Conservation (phyloP, 2,329 filamentous ascomycete genomes). For the Penicillium sp. region DNA sequence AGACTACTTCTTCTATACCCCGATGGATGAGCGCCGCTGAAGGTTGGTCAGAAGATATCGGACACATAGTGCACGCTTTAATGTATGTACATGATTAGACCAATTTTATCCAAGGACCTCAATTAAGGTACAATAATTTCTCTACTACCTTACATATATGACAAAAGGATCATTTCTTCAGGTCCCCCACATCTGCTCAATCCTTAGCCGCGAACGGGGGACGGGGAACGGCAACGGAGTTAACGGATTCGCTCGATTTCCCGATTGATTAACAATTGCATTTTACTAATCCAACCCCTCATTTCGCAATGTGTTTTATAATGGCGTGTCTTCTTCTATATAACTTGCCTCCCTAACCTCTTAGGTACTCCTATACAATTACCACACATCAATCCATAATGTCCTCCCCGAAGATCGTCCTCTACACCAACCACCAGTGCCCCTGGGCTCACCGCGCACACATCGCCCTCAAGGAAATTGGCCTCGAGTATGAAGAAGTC, state of each 20-base stretch:
- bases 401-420: constrained; percentile 54
- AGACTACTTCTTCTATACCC: constrained; percentile 2
- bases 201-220: constrained; percentile 11
- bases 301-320: constrained; percentile 18
- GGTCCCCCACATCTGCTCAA: constrained; percentile 14
- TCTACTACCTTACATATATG: neutral
- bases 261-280: constrained; percentile 19
- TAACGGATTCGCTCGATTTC: constrained; percentile 13
- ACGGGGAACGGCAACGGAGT: constrained; percentile 2
- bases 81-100: constrained; percentile 35
- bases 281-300: constrained; percentile 30
- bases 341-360: constrained; percentile 10
- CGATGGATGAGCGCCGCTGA: constrained; percentile 9
- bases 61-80: constrained; percentile 29
- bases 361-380: constrained; percentile 12
- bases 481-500: constrained; percentile 66
- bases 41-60: constrained; percentile 15
- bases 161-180: neutral
- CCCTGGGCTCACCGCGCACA: constrained; percentile 76
- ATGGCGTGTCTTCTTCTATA: constrained; percentile 13
- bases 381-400: constrained; percentile 18
- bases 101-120: constrained; percentile 20
- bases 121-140: neutral
- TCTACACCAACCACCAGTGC: constrained; percentile 70
- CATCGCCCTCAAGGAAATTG: constrained; percentile 67